These are phyloP conservation scores for Schwanniomyces vanrijiae DNA, from an alignment of 805 yeast genomes.

Conservation along the genomic window DNA sequence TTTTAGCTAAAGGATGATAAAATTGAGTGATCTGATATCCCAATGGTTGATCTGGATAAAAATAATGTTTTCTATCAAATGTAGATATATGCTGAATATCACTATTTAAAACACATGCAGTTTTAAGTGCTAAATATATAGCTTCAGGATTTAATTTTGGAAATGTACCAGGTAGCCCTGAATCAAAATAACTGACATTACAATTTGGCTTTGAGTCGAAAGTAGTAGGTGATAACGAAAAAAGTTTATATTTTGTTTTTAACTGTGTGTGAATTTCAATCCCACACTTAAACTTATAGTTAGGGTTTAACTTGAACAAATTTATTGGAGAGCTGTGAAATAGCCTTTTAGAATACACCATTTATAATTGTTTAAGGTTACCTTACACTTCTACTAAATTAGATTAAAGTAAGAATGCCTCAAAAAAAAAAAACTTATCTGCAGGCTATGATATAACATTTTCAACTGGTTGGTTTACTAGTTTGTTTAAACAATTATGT, in stretches of 20 bases:
- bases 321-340: slow-evolving; percentile 2
- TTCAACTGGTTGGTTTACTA: too few relatives aligned
- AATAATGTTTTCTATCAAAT: slow-evolving; percentile 94
- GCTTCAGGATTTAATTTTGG: slow-evolving; percentile 80
- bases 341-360: slow-evolving; percentile 5
- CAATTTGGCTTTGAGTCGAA: slow-evolving; percentile 63
- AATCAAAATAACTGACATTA: slow-evolving; percentile 74
- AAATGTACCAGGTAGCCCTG: slow-evolving; percentile 89
- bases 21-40: slow-evolving; percentile 96
- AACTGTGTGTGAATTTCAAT: slow-evolving; percentile 93
- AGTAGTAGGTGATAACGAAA: slow-evolving; percentile 54
- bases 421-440: too few relatives aligned
- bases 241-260: slow-evolving; percentile 70
- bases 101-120: slow-evolving; percentile 71
- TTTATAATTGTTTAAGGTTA: background rate
- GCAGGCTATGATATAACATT: too few relatives aligned
- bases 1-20: slow-evolving; percentile 71
- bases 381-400: too few relatives aligned
- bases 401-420: too few relatives aligned
- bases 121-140: slow-evolving; percentile 62
- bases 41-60: slow-evolving; percentile 93
- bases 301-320: slow-evolving; percentile 15
- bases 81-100: slow-evolving; percentile 54
- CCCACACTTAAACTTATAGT: slow-evolving; percentile 66
- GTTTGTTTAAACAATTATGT: too few relatives aligned